Conservation (phyloP, 2,329 filamentous ascomycete species). For the Ceratocystis papillata region DNA sequence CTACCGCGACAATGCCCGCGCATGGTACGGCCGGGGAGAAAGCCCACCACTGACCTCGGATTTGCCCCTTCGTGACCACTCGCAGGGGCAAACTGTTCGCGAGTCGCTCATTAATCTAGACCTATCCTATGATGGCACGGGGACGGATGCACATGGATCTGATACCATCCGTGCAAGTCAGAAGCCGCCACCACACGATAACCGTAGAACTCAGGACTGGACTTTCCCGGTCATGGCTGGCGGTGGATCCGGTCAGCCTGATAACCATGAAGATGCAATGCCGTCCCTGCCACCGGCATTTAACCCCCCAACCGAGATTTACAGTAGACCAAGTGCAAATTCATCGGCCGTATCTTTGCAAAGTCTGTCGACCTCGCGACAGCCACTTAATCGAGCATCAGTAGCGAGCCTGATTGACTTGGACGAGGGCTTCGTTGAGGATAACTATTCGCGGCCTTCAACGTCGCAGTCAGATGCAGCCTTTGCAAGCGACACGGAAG, state of each 20-base stretch:
- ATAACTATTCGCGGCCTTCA: conserved; percentile 22
- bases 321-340: conserved; percentile 20
- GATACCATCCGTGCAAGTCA: conserved; percentile 20
- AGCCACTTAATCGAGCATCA: conserved; percentile 31
- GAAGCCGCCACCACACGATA: conserved; percentile 25
- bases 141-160: conserved; percentile 1
- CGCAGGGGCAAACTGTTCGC: conserved; percentile 31
- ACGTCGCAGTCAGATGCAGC: conserved; percentile 26
- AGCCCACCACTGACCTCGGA: conserved; percentile 33
- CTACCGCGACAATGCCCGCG: conserved; percentile 38
- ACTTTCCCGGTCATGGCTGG: conserved; percentile 33
- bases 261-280: conserved; percentile 17
- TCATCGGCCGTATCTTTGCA: conserved; percentile 13
- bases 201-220: conserved; percentile 40
- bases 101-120: conserved; percentile 41
- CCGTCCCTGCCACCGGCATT: conserved; percentile 4
- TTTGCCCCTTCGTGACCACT: conserved; percentile 37
- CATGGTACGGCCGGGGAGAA: conserved; percentile 34
- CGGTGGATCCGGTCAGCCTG: conserved; percentile 18
- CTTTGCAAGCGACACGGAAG: conserved; percentile 24
- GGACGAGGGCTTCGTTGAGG: conserved; percentile 28
- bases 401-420: conserved; percentile 33
- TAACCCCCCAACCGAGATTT: conserved; percentile 20
- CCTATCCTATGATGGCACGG: conserved; percentile 31
- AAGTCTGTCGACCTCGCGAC: conserved; percentile 1